phyloP scores from a whole-genome alignment of 179 eudicot genomes.

The Silene vulgaris region DNA sequence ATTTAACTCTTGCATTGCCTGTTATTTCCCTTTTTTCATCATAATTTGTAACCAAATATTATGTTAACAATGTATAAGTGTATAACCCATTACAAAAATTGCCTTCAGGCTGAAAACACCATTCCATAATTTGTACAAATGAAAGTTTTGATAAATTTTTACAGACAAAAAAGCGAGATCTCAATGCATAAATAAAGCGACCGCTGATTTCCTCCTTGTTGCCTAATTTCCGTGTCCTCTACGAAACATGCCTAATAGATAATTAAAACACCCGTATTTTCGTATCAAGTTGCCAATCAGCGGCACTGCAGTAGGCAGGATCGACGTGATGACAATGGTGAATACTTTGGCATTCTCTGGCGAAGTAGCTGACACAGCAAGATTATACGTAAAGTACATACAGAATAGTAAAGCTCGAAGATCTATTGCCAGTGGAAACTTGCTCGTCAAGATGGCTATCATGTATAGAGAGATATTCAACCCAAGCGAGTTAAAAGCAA shows the following conservation, averaged over 20 bases:
- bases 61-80: no score
- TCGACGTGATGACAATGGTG: constrained; percentile 23
- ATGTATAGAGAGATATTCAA: constrained; percentile 33
- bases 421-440: constrained; percentile 32
- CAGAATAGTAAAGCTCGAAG: constrained; percentile 26
- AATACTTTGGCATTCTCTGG: constrained; percentile 20
- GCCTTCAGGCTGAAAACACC: no score
- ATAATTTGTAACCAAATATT: no score
- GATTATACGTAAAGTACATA: constrained; percentile 28
- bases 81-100: no score
- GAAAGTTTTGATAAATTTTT: neutral
- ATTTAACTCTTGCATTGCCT: no score
- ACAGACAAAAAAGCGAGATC: neutral
- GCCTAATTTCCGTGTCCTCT: neutral
- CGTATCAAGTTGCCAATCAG: constrained; percentile 16
- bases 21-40: no score
- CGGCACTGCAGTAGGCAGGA: constrained; percentile 29
- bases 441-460: constrained; percentile 30
- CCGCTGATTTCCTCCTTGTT: neutral
- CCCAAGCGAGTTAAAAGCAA: constrained; percentile 38
- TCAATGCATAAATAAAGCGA: neutral
- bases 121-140: neutral
- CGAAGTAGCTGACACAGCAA: constrained; percentile 23
- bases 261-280: constrained; percentile 10
- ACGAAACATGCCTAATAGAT: neutral